Conservation (phyloP, 1,284 basidiomycete genomes). For the Boletellus dicymbophilus region DNA sequence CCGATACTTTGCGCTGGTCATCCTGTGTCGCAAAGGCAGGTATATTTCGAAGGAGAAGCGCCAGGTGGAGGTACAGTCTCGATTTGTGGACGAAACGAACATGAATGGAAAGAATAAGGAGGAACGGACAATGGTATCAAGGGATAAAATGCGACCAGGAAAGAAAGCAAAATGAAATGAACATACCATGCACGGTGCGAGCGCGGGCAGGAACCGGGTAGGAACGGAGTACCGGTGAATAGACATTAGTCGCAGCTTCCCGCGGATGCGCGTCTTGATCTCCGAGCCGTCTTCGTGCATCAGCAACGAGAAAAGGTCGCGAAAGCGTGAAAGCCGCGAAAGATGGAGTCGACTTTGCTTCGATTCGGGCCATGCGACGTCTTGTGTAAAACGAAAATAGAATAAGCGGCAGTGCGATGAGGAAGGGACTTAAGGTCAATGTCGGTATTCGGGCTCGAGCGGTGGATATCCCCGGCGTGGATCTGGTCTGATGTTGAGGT, state of each 20-base stretch:
- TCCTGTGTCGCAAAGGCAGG: too few relatives aligned
- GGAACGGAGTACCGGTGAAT: conserved; percentile 54
- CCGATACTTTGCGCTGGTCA: conserved; percentile 52
- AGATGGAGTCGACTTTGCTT: conserved; percentile 76
- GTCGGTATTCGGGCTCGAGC: conserved; percentile 76
- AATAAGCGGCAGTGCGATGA: background rate
- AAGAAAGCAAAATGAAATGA: conserved; percentile 9
- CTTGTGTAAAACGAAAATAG: too few relatives aligned
- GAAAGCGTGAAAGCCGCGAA: conserved; percentile 62
- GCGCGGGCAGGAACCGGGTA: background rate
- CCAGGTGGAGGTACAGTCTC: conserved; percentile 59
- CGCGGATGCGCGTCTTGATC: conserved; percentile 69
- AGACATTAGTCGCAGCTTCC: conserved; percentile 77
- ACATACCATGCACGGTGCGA: conserved; percentile 6
- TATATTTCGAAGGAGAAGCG: too few relatives aligned
- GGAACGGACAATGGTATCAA: conserved; percentile 42
- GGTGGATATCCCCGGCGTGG: conserved; percentile 55
- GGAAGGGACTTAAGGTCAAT: too few relatives aligned
- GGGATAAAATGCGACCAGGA: background rate
- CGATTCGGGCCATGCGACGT: conserved; percentile 69
- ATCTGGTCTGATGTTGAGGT: conserved; percentile 58
- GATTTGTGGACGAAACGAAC: conserved; percentile 37
- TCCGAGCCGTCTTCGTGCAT: conserved; percentile 62
- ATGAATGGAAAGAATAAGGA: background rate
- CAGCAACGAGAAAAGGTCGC: background rate